A percentile compares a stretch with the other conserved stretches of the same genome.
phyloP scores from a whole-genome alignment of 805 yeast genomes.

The Metschnikowia aberdeeniae region DNA sequence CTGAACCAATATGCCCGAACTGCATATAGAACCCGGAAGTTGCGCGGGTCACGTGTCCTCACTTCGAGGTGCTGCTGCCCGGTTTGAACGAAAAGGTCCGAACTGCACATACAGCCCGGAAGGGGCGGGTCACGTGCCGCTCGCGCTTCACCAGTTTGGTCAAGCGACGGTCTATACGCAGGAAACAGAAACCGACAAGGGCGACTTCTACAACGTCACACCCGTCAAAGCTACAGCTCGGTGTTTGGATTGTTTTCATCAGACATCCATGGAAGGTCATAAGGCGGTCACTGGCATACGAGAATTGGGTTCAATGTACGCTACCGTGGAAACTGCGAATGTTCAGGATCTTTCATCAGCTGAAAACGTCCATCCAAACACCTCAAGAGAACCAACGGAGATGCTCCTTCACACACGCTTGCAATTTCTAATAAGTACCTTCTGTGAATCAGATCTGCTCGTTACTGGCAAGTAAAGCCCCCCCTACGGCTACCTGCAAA shows the following conservation, averaged over 20 bases:
- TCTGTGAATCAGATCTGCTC: constrained; percentile 54
- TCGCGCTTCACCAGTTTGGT: too few species aligned
- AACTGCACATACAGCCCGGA: too few species aligned
- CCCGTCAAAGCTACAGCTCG: too few species aligned
- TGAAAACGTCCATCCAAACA: constrained; percentile 23
- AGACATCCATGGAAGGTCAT: constrained; percentile 91
- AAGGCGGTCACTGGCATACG: constrained; percentile 83
- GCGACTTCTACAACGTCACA: too few species aligned
- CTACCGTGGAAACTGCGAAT: constrained; percentile 98
- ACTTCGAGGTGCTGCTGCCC: too few species aligned
- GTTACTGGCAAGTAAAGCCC: constrained; percentile 89
- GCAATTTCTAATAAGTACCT: constrained; percentile 17
- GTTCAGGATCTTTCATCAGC: constrained; percentile 76
- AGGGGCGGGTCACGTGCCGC: too few species aligned
- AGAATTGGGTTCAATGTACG: constrained; percentile 81
- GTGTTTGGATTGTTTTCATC: constrained; percentile 35
- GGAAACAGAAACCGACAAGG: too few species aligned
- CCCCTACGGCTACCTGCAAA: constrained; percentile 36
- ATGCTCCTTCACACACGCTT: constrained; percentile 27
- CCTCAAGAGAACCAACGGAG: background rate
- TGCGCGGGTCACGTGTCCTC: too few species aligned
- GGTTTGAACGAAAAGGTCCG: too few species aligned
- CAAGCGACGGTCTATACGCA: too few species aligned
- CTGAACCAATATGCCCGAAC: too few species aligned
- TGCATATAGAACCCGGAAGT: too few species aligned